phyloP scores from a whole-genome alignment of 2,329 filamentous ascomycete species.

The Oidium heveae region DNA sequence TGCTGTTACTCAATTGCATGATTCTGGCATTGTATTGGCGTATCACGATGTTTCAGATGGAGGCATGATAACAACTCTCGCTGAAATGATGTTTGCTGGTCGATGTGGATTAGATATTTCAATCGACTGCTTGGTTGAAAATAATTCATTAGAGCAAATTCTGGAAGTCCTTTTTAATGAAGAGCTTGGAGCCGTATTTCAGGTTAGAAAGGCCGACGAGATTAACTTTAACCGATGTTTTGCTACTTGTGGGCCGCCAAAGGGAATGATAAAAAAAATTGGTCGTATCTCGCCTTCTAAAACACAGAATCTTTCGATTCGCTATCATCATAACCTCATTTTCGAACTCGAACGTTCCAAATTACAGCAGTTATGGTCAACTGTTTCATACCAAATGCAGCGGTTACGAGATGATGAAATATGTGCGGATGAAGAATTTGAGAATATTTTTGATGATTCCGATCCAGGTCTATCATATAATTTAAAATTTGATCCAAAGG shows the following conservation, averaged over 20 bases:
- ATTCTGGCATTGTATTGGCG: constrained; percentile 52
- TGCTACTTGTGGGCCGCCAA: constrained; percentile 64
- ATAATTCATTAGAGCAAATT: constrained; percentile 31
- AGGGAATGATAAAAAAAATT: constrained; percentile 61
- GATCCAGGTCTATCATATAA: constrained; percentile 73
- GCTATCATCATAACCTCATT: constrained; percentile 41
- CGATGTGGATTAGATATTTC: constrained; percentile 69
- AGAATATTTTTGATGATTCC: constrained; percentile 43
- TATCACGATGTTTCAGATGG: constrained; percentile 92
- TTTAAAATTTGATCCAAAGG: constrained; percentile 50
- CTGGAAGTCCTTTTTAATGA: constrained; percentile 79
- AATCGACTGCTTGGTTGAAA: constrained; percentile 46
- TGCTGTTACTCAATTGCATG: constrained; percentile 43
- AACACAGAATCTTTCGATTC: constrained; percentile 56
- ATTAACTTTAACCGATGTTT: constrained; percentile 73
- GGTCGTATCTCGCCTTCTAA: constrained; percentile 43
- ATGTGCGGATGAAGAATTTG: constrained; percentile 66
- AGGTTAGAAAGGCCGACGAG: constrained; percentile 66
- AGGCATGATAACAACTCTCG: constrained; percentile 69
- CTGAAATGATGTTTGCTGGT: constrained; percentile 96
- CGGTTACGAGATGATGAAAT: constrained; percentile 66
- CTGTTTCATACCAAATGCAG: constrained; percentile 80
- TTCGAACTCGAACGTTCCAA: constrained; percentile 42
- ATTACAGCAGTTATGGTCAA: constrained; percentile 72
- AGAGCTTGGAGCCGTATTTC: constrained; percentile 88